A percentile compares a stretch with the other conserved stretches of the same genome.
These are phyloP conservation scores for Eleusine indica DNA, from an alignment of 176 grass and related monocot species.

Conservation along the genomic window DNA sequence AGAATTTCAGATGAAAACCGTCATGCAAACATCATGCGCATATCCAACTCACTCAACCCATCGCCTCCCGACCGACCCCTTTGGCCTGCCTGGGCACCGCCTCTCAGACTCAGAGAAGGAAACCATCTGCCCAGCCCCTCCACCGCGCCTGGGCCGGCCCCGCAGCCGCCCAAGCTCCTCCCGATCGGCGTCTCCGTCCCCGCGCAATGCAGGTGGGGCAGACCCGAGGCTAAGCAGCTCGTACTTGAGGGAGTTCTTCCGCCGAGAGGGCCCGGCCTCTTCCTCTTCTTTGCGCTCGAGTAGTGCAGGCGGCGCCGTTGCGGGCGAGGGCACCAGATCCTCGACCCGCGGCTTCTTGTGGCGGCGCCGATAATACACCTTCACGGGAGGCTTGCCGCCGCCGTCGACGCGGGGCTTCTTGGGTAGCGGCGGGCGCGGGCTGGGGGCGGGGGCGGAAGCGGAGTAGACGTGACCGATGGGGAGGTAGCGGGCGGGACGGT, in stretches of 20 bases:
- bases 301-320: slow-evolving; percentile 3
- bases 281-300: slow-evolving; percentile 2
- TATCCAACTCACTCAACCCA: slow-evolving; percentile 91
- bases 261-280: slow-evolving; percentile 26
- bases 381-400: slow-evolving; percentile 21
- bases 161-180: not conserved
- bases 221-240: slow-evolving; percentile 54
- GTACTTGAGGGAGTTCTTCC: slow-evolving; percentile 48
- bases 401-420: slow-evolving; percentile 44
- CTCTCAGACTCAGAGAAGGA: slow-evolving; percentile 34
- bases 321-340: not conserved
- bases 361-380: slow-evolving; percentile 54
- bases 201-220: slow-evolving; percentile 38
- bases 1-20: not conserved
- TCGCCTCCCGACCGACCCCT: slow-evolving; percentile 57
- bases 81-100: slow-evolving; percentile 31
- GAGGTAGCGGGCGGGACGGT: slow-evolving; percentile 69
- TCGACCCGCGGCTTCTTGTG: slow-evolving; percentile 49
- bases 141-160: slow-evolving; percentile 25
- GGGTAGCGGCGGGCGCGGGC: slow-evolving; percentile 44
- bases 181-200: slow-evolving; percentile 5
- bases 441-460: slow-evolving; percentile 46
- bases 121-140: slow-evolving; percentile 26
- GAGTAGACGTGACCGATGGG: slow-evolving; percentile 87
- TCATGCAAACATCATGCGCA: not conserved